Base-by-base conservation (phyloP, 2,329 filamentous ascomycete genomes). In the Tolypocladium album region DNA sequence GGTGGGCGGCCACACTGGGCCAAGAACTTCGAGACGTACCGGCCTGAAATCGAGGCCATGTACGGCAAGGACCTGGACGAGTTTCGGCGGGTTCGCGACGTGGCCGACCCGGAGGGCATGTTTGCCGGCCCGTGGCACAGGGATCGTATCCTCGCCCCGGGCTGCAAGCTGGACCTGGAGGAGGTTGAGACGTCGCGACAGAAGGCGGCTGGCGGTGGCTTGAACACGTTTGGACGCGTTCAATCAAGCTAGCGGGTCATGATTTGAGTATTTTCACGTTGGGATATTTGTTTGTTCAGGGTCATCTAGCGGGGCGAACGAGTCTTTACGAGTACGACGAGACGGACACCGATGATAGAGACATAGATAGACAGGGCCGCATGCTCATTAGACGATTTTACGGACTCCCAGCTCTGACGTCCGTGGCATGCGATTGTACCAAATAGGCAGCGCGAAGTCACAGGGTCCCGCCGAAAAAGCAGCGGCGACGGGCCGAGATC, bases 51-150 rank as follows among this genome's bases (percentile, higher is more conserved):
- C 52, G 80, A 83, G 61, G 71, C 73, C 1, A 84, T 90, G 72
- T 95, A 94, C 70, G 87, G 87, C 47, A 72, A 79, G n/a, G 77
- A 87, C 56, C 77, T 95, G 61, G 74, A 79, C 22, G 75, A 82
- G 55, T 96, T 88, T 82, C 78, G 88, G 47, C 76, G 79, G 36
- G 80, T 95, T 8, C 81, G 92, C 58, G 80, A 88, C 61, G 79
- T 85, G 58, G 85, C 84, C 40, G 91, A 96, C 69, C 88, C 88
- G 0, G 85, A 92, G 62, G 91, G 91, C 60, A 88, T 96, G 82
- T 96, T 96, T 74, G 80, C 93, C 17, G 93, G 93, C 2, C 87
- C 92, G 56, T 99, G 93, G 93, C 91, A 97, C 73, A 81, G 88
- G 36, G 82, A 88, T 58, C 84, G 84, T 67, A 76, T 96, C 24